Percentiles rank a stretch among this genome's conserved stretches.
Conservation (phyloP, 495 filamentous ascomycete genomes). For the Penicillium silybi region DNA sequence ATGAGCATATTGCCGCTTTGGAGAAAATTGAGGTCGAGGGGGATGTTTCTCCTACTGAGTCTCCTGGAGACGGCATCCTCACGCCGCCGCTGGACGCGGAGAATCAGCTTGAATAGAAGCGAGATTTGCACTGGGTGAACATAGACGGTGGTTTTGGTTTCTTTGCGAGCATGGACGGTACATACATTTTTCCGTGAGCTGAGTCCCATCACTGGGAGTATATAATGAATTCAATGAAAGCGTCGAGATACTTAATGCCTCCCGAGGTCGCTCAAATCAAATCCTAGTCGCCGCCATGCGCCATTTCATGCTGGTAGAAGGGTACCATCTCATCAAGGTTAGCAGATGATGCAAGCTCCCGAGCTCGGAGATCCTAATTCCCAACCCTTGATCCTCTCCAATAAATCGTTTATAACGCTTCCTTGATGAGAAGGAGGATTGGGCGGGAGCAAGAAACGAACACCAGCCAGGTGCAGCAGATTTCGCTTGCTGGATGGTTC, state of each 20-base stretch:
- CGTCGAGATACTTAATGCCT: not conserved
- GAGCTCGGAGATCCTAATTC: not conserved
- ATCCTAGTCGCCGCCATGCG: too few relatives aligned
- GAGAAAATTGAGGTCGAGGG: constrained; percentile 8
- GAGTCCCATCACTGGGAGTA: not conserved
- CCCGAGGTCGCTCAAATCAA: too few relatives aligned
- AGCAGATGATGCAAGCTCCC: not conserved
- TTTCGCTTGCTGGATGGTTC: not conserved
- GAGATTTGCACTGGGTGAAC: not conserved
- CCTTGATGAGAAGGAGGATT: constrained; percentile 40
- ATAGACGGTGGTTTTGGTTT: not conserved
- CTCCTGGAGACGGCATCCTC: constrained; percentile 15
- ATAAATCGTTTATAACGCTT: constrained; percentile 40
- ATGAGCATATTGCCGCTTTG: constrained; percentile 27
- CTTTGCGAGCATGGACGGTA: not conserved
- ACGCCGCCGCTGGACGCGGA: constrained; percentile 33
- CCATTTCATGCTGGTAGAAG: too few relatives aligned
- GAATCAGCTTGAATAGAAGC: constrained; percentile 9
- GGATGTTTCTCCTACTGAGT: not conserved
- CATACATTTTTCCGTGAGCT: not conserved
- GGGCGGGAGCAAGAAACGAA: constrained; percentile 7
- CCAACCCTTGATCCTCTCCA: constrained; percentile 34
- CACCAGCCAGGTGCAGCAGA: not conserved
- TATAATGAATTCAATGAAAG: not conserved
- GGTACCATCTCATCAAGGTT: not conserved